Evolutionary conservation across 495 filamentous ascomycete genomes (phyloP).

Genomic region (Penicillium manginii): DNA sequence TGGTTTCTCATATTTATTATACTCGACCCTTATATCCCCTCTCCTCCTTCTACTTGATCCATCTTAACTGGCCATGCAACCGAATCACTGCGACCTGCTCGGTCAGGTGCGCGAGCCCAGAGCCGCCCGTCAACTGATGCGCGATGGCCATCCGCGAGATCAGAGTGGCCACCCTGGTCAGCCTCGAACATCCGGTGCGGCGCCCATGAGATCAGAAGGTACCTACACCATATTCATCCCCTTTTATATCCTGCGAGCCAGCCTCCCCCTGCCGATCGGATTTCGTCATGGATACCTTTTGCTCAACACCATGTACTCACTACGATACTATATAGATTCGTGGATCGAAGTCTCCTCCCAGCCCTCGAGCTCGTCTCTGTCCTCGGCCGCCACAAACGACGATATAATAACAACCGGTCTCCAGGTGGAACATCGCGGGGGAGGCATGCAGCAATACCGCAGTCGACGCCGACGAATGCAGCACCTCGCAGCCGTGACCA

Average conservation of each 20-base stretch:
- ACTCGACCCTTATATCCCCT: constrained; percentile 13
- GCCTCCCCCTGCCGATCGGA: constrained; percentile 18
- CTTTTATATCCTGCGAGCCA: constrained; percentile 21
- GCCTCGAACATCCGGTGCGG: constrained; percentile 41
- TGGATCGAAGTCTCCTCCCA: constrained; percentile 96
- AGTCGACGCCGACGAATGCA: constrained; percentile 60
- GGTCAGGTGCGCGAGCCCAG: constrained; percentile 50
- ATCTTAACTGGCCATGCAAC: constrained; percentile 40
- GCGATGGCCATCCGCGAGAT: constrained; percentile 43
- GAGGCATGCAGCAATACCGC: constrained; percentile 36
- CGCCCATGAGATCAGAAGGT: constrained; percentile 54
- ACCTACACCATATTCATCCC: constrained; percentile 15
- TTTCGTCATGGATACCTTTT: constrained; percentile 21
- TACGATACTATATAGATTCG: constrained; percentile 72
- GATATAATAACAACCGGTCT: constrained; percentile 88
- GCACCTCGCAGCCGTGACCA: constrained; percentile 47
- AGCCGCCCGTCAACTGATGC: constrained; percentile 45
- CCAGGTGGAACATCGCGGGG: constrained; percentile 63
- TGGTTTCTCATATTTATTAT: constrained; percentile 10
- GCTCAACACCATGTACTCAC: constrained; percentile 54
- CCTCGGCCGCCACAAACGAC: constrained; percentile 72
- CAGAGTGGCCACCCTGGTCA: constrained; percentile 26
- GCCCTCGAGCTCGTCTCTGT: constrained; percentile 88
- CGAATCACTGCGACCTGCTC: constrained; percentile 49
- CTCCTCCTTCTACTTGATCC: constrained; percentile 14